Evolutionary conservation across 306 rosid genomes (phyloP).

Genomic region (Benincasa hispida): DNA sequence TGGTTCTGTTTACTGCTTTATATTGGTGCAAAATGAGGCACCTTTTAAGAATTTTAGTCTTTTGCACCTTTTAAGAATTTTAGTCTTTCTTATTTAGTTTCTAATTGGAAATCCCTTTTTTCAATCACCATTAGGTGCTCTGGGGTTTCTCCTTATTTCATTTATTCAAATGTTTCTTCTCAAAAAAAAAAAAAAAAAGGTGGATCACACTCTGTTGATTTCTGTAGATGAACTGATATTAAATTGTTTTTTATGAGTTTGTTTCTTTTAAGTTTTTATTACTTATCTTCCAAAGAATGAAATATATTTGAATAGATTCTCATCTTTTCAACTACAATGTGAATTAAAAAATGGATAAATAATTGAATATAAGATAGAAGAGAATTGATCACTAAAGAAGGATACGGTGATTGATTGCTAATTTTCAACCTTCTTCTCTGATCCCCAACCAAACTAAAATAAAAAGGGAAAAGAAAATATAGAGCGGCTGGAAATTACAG

Average conservation of each 20-base stretch:
- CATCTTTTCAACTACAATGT: neutral
- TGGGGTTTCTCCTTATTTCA: no score
- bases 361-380: neutral
- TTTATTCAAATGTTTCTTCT: no score
- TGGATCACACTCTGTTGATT: neutral
- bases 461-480: constrained; percentile 82
- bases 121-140: no score
- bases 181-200: no score
- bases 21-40: no score
- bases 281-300: neutral
- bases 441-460: neutral
- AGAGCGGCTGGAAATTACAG: constrained; percentile 87
- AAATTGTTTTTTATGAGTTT: neutral
- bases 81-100: no score
- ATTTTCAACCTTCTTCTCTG: neutral
- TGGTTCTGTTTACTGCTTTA: no score
- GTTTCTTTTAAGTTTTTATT: neutral
- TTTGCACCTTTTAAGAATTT: no score
- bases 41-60: no score
- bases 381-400: neutral
- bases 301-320: neutral
- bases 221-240: neutral
- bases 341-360: neutral
- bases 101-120: no score
- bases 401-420: neutral